A percentile compares a stretch with the other conserved stretches of the same genome.
Evolutionary conservation across 2,329 filamentous ascomycete genomes (phyloP).

Genomic region (Colletotrichum tabaci): DNA sequence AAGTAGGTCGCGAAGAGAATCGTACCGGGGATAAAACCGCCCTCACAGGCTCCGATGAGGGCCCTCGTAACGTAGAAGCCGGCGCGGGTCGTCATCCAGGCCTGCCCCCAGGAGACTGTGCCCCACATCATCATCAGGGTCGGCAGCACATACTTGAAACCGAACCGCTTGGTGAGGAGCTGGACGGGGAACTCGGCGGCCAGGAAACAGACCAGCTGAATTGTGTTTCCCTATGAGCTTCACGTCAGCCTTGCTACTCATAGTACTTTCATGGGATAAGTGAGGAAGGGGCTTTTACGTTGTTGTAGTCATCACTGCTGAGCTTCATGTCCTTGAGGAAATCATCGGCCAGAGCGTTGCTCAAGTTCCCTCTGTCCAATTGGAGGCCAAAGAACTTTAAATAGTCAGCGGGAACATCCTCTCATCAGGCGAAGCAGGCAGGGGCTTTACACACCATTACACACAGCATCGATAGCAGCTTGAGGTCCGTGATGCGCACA

Average conservation of each 20-base stretch:
- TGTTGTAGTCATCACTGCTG: slow-evolving; percentile 69
- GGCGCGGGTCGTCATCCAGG: slow-evolving; percentile 54
- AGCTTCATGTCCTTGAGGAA: slow-evolving; percentile 68
- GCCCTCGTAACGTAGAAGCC: slow-evolving; percentile 58
- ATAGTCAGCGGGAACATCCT: neutral
- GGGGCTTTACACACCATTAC: slow-evolving; percentile 55
- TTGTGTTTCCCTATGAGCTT: slow-evolving; percentile 61
- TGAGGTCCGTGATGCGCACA: slow-evolving; percentile 65
- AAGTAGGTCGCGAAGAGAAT: slow-evolving; percentile 67
- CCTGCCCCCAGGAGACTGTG: slow-evolving; percentile 41
- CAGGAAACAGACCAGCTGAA: slow-evolving; percentile 69
- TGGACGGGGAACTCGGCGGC: slow-evolving; percentile 74
- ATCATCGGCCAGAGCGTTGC: slow-evolving; percentile 74
- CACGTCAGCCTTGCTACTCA: slow-evolving; percentile 11
- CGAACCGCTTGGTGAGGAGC: slow-evolving; percentile 69
- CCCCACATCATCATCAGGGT: slow-evolving; percentile 46
- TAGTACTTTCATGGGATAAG: neutral
- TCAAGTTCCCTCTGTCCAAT: slow-evolving; percentile 75
- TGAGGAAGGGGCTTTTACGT: slow-evolving; percentile 49
- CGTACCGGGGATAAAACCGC: slow-evolving; percentile 61
- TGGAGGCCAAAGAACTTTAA: slow-evolving; percentile 72
- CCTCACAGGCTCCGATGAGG: slow-evolving; percentile 60
- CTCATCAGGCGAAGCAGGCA: neutral
- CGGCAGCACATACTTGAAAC: slow-evolving; percentile 51
- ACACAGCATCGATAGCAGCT: slow-evolving; percentile 57